Percentiles rank a stretch among this genome's conserved stretches.
phyloP scores from a whole-genome alignment of 2,329 filamentous ascomycete species.

The Botrytis elliptica region DNA sequence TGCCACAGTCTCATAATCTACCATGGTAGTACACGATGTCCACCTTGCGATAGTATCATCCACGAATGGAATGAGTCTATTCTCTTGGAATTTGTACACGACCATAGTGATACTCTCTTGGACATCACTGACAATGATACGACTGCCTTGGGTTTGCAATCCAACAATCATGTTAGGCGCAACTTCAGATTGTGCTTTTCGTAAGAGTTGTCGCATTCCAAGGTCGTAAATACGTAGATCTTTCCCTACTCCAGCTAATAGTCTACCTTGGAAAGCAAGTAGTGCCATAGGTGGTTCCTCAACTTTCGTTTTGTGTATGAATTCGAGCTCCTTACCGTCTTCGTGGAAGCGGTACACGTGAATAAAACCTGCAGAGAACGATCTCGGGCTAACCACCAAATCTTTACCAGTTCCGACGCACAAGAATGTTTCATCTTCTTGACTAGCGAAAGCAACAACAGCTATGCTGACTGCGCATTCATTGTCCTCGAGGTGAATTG shows the following conservation, averaged over 20 bases:
- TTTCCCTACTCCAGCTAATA: slow-evolving; percentile 82
- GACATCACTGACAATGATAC: slow-evolving; percentile 89
- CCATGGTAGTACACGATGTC: slow-evolving; percentile 89
- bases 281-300: slow-evolving; percentile 89
- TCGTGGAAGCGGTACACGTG: slow-evolving; percentile 90
- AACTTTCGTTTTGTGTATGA: slow-evolving; percentile 94
- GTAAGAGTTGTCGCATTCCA: slow-evolving; percentile 86
- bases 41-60: slow-evolving; percentile 88
- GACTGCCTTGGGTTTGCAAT: slow-evolving; percentile 84
- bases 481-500: slow-evolving; percentile 81
- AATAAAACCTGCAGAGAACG: slow-evolving; percentile 77
- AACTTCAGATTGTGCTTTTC: slow-evolving; percentile 83
- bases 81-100: slow-evolving; percentile 89
- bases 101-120: slow-evolving; percentile 89
- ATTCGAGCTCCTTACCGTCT: slow-evolving; percentile 83
- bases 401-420: slow-evolving; percentile 93
- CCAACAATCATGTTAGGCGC: slow-evolving; percentile 81
- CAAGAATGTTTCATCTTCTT: slow-evolving; percentile 87
- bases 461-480: slow-evolving; percentile 87
- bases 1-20: slow-evolving; percentile 94
- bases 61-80: slow-evolving; percentile 87
- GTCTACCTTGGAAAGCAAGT: slow-evolving; percentile 85
- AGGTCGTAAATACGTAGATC: slow-evolving; percentile 87
- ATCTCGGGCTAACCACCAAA: slow-evolving; percentile 73
- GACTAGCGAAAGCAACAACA: slow-evolving; percentile 80